Evolutionary conservation across 2,329 filamentous ascomycete species (phyloP), one percentile per base, ranked within the genome.

Genomic region (Ophiocordyceps unilateralis): DNA sequence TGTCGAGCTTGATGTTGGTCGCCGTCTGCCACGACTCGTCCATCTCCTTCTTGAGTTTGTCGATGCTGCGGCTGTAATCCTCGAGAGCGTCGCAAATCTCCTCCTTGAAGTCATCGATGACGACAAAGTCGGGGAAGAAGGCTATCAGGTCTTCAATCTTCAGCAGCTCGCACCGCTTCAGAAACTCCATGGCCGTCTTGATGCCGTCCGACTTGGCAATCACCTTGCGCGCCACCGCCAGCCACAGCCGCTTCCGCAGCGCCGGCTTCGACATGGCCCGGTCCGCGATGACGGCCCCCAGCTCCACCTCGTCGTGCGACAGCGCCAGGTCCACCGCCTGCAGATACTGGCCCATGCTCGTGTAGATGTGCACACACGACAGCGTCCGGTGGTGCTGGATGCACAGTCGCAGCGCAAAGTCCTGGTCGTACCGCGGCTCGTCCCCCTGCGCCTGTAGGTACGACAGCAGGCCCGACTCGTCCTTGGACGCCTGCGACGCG

Each of bases 31-130:
- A 83, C 5, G 81, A 86, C 56, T 94, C 86, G 58, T 98, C 91
- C 91, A 98, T 98, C 60, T 96, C 89, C 49, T 81, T 78, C 55
- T 88, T 87, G 34, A 98, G 67, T 2, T 69, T 70, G 54, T 96
- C 91, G 50, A 98, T 98, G 51, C 85, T 86, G 32, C 84, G 81
- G 40, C 79, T 83, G 64, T 98, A 98, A 49, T 93, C 84, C 61
- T 98, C 91, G 1, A 98, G 72, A 1, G 93, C 91, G 0, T 77
- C 70, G 63, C 91, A 98, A 32, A 98, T 96, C 58, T 98, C 91
- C 49, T 96, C 88, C 58, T 96, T 95, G 72, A 98, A 98, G 60
- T 96, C 91, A 57, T 98, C 91, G 48, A 98, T 96, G 42, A 96
- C 83, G 21, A 96, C 87, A 57, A 98, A 98, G 58, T 98, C 91